Percentiles rank a stretch among this genome's conserved stretches.
Evolutionary conservation across 805 yeast genomes (phyloP).

Genomic region (Komagataella pastoris): DNA sequence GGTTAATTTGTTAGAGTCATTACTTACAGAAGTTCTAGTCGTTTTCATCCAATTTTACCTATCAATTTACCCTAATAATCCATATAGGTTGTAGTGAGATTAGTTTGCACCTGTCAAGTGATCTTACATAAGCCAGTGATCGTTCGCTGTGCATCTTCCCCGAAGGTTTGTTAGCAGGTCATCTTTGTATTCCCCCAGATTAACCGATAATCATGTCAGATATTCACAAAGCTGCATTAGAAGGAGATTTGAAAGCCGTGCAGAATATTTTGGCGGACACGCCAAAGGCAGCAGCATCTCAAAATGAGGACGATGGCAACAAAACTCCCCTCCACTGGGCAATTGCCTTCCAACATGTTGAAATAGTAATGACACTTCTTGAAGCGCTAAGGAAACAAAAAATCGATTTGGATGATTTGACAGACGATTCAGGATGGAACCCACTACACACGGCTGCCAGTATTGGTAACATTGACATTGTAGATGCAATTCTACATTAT

Average conservation of each 20-base stretch:
- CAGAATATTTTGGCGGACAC: constrained; percentile 32
- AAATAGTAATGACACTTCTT: constrained; percentile 33
- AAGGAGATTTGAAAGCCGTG: constrained; percentile 39
- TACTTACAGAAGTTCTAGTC: too few species aligned
- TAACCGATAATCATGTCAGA: constrained; percentile 4
- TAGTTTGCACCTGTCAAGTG: too few species aligned
- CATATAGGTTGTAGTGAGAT: too few species aligned
- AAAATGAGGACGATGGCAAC: constrained; percentile 47
- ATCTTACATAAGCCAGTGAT: neutral
- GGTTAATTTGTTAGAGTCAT: too few species aligned
- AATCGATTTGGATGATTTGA: constrained; percentile 52
- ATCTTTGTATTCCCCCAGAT: neutral
- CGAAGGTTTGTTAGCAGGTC: neutral
- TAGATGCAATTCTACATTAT: constrained; percentile 34
- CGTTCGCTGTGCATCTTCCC: neutral
- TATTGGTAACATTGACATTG: constrained; percentile 44
- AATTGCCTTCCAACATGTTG: constrained; percentile 42
- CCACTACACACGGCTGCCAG: constrained; percentile 77
- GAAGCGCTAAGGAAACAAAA: constrained; percentile 20
- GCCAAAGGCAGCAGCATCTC: constrained; percentile 30
- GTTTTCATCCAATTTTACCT: neutral
- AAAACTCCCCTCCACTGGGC: constrained; percentile 90
- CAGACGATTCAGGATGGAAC: constrained; percentile 80
- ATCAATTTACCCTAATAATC: neutral
- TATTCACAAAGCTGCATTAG: constrained; percentile 55